A percentile compares a stretch with the other conserved stretches of the same genome.
phyloP scores from a whole-genome alignment of 2,329 filamentous ascomycete genomes.

The Calonectria pteridis region DNA sequence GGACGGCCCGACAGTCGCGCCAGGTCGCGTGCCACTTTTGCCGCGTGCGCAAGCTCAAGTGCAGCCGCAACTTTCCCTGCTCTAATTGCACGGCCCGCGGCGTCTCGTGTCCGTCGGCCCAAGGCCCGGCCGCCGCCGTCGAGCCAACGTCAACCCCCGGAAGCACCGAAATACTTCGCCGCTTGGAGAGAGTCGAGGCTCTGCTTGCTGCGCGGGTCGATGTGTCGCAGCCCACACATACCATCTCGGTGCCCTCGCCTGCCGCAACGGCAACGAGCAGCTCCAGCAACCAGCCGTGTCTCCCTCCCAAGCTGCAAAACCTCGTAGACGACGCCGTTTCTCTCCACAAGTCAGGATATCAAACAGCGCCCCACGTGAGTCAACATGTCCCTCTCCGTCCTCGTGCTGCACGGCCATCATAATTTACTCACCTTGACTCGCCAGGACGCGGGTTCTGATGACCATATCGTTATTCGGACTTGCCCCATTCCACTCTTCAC shows the following conservation, averaged over 20 bases:
- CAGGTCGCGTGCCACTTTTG: slow-evolving; percentile 52
- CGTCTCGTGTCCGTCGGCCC: slow-evolving; percentile 43
- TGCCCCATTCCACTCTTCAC: slow-evolving; percentile 50
- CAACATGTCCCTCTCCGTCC: background rate
- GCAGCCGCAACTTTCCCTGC: slow-evolving; percentile 52
- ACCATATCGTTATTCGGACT: slow-evolving; percentile 47
- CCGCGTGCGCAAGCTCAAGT: slow-evolving; percentile 51
- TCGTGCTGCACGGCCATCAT: background rate
- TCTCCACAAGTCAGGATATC: slow-evolving; percentile 47
- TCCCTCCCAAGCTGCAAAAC: slow-evolving; percentile 49
- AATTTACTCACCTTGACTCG: background rate
- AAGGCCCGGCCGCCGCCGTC: slow-evolving; percentile 25
- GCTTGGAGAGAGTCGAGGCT: slow-evolving; percentile 44
- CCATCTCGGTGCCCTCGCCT: background rate
- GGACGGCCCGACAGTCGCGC: slow-evolving; percentile 44
- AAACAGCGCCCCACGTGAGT: slow-evolving; percentile 45
- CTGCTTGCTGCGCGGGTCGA: slow-evolving; percentile 39
- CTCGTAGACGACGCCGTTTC: slow-evolving; percentile 51
- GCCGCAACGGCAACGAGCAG: background rate
- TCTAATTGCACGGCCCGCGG: slow-evolving; percentile 52
- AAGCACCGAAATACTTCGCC: slow-evolving; percentile 36
- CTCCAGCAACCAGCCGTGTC: slow-evolving; percentile 7
- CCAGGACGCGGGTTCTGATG: background rate
- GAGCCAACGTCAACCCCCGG: slow-evolving; percentile 17
- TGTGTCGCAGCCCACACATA: slow-evolving; percentile 9